Percentiles rank a stretch among this genome's conserved stretches.
These are phyloP conservation scores for Exophiala calicioides DNA, from an alignment of 2,329 filamentous ascomycete genomes.

Conservation along the genomic window DNA sequence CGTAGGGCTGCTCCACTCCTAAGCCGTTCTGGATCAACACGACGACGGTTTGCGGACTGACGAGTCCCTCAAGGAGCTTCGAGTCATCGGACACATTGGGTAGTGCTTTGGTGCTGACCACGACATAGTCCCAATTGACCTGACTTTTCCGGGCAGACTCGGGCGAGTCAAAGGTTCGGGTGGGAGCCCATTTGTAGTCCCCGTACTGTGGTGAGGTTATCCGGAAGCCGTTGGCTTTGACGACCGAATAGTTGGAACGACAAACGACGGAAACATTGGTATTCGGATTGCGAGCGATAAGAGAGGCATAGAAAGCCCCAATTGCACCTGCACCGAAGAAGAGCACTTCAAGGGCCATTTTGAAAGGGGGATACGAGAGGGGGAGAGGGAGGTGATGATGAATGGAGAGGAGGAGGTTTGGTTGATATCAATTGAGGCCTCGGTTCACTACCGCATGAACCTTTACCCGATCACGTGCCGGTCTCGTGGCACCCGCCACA, in stretches of 20 bases:
- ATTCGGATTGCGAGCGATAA: conserved; percentile 33
- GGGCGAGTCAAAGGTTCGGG: conserved; percentile 64
- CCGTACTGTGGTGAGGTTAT: conserved; percentile 68
- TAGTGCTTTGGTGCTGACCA: conserved; percentile 70
- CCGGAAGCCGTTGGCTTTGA: conserved; percentile 62
- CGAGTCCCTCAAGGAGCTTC: conserved; percentile 61
- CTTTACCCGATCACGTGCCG: not conserved
- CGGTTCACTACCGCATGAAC: no score
- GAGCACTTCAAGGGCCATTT: conserved; percentile 28
- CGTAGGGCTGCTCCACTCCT: conserved; percentile 69
- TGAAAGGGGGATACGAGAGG: not conserved
- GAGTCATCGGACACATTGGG: conserved; percentile 66
- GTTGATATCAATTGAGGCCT: no score
- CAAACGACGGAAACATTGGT: conserved; percentile 69
- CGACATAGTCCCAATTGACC: conserved; percentile 63
- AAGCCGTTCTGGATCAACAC: conserved; percentile 72
- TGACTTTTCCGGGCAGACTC: conserved; percentile 53
- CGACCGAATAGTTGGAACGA: conserved; percentile 69
- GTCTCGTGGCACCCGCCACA: not conserved
- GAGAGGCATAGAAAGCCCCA: conserved; percentile 32
- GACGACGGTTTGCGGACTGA: conserved; percentile 57
- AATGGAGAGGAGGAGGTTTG: not conserved
- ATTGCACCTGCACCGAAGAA: conserved; percentile 34
- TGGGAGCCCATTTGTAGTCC: conserved; percentile 63
- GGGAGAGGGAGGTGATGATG: not conserved